These are phyloP conservation scores for Xerophyta viscosa DNA, from an alignment of 106 monocot genomes.

Conservation along the genomic window DNA sequence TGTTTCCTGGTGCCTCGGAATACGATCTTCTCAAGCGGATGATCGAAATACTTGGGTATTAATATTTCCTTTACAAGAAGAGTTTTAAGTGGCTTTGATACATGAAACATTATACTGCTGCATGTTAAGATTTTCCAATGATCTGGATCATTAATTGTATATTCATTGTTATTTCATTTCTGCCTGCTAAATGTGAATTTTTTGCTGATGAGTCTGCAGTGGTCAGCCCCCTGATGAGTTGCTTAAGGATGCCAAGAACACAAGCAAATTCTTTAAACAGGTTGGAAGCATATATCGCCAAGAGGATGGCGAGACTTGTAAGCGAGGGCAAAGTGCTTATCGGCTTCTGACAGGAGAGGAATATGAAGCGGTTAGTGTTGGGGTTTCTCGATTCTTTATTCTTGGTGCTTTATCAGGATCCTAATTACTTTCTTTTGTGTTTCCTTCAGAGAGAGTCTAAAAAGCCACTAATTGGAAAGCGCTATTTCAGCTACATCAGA, in stretches of 20 bases:
- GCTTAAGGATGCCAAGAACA: conserved; percentile 71
- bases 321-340: conserved; percentile 38
- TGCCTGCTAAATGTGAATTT: no score
- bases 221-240: conserved; percentile 86
- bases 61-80: no score
- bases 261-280: conserved; percentile 77
- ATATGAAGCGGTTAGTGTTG: conserved; percentile 74
- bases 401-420: not conserved
- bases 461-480: conserved; percentile 74
- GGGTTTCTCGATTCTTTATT: conserved; percentile 3
- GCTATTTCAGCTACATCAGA: conserved; percentile 64
- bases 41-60: conserved; percentile 78
- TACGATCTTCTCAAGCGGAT: conserved; percentile 88
- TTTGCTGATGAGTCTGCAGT: conserved; percentile 37
- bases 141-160: no score
- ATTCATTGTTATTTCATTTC: no score
- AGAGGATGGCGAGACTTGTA: conserved; percentile 22
- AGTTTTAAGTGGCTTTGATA: no score
- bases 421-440: not conserved
- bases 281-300: conserved; percentile 57
- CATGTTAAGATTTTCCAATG: no score
- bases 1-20: conserved; percentile 95
- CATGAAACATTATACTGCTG: no score
- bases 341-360: conserved; percentile 69
- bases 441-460: conserved; percentile 52